Base-by-base conservation (phyloP, 768 basidiomycete species). In the Lentinula lateritia region DNA sequence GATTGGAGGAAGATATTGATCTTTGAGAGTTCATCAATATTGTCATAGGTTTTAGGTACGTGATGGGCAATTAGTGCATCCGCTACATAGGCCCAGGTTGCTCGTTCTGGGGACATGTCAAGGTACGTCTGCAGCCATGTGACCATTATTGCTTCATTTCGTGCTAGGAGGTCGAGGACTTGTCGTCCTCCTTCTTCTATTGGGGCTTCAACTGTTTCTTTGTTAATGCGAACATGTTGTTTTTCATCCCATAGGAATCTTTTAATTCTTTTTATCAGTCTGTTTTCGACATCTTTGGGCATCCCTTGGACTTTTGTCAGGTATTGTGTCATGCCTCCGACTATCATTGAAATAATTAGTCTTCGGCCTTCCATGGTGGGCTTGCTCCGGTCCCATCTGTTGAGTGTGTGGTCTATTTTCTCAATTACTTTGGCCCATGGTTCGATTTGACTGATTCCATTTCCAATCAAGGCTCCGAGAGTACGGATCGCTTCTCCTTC, bases 241-340 rank as follows among this genome's bases (percentile, higher is more conserved):
- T 60, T 60, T 9, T 60, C 64, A 0, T 43, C 59, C 67, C 67
- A 68, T 7, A 71, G 43, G 55, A 73, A 73, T 3, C 46, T 50
- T 0, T 59, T 55, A 1, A 66, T 65, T 1, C 62, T 42, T 38
- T 69, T 68, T 0, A n/a, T 61, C 0, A 74, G 63, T 16, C 56
- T 12, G 5, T 55, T 18, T 1, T 67, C 65, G 0, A 70, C 52
- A 0, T 60, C 34, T 0, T 46, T 20, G 1, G 72, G 73, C 73
- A 79, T 78, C 0, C 73, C 74, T 62, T 79, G 75, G 0, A 74
- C 74, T 43, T 65, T 48, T 0, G 74, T 70, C 0, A 72, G 62
- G 66, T 75, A 79, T 55, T 78, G 75, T 0, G 76, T 76, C 39
- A 66, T 66, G 0, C 74, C 72, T 0, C 72, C 75, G 0, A 74